Percentiles rank a stretch among this genome's conserved stretches.
phyloP scores from a whole-genome alignment of 345 rosid genomes.

The Lumnitzera racemosa region DNA sequence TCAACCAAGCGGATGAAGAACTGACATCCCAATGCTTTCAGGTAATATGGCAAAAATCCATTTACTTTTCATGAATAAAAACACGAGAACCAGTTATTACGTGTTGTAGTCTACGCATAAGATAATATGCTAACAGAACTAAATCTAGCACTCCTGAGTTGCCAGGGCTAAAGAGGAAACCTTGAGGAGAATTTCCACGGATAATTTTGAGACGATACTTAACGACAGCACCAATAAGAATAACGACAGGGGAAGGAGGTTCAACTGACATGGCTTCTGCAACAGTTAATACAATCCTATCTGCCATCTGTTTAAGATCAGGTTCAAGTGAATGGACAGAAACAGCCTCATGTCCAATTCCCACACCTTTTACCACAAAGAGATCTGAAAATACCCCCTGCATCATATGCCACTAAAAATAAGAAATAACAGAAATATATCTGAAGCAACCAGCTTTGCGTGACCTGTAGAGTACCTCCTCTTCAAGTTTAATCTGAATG shows the following conservation, averaged over 20 bases:
- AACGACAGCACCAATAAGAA: constrained; percentile 75
- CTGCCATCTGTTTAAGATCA: constrained; percentile 48
- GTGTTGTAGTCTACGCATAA: not conserved
- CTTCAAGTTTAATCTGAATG: constrained; percentile 75
- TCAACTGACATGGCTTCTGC: constrained; percentile 97
- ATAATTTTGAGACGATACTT: constrained; percentile 65
- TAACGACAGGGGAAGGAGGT: constrained; percentile 83
- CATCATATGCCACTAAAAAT: constrained; percentile 14
- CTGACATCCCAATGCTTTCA: too few species aligned
- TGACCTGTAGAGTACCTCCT: constrained; percentile 31
- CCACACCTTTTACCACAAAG: constrained; percentile 72
- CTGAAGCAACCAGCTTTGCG: not conserved
- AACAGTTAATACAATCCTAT: constrained; percentile 71
- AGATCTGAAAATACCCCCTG: constrained; percentile 91
- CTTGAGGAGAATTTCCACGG: constrained; percentile 75
- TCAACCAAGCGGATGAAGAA: too few species aligned
- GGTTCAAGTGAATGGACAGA: constrained; percentile 78
- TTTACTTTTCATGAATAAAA: too few species aligned
- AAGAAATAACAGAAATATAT: not conserved
- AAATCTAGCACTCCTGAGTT: constrained; percentile 1
- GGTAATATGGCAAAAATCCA: too few species aligned
- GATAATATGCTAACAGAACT: not conserved
- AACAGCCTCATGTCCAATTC: constrained; percentile 82
- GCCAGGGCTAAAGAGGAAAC: constrained; percentile 24
- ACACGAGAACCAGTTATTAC: too few species aligned